A percentile compares a stretch with the other conserved stretches of the same genome.
Conservation (phyloP, 257 asterid genomes). For the Lantana camara region DNA sequence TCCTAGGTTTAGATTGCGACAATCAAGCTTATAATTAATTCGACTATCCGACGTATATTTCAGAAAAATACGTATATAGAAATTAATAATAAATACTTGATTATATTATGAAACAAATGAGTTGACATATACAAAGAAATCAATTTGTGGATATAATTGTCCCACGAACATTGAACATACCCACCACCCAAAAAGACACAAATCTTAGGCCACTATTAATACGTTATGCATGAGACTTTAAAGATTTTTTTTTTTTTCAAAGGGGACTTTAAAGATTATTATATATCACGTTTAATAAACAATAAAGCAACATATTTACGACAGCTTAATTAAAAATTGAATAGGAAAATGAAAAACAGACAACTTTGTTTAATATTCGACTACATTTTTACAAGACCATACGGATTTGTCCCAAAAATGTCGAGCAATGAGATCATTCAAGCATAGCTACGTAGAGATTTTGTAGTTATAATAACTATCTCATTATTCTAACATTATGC, state of each 20-base stretch:
- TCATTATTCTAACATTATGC: not conserved
- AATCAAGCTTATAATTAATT: too few species aligned
- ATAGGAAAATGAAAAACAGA: not conserved
- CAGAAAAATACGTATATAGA: too few species aligned
- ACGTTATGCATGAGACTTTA: slow-evolving; percentile 1
- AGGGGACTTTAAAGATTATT: too few species aligned
- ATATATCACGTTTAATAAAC: not conserved
- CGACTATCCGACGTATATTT: too few species aligned
- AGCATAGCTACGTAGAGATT: slow-evolving; percentile 9
- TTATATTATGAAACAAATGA: too few species aligned
- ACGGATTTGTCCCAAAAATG: slow-evolving; percentile 27
- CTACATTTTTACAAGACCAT: slow-evolving; percentile 20
- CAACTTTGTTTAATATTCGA: not conserved
- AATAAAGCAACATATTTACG: slow-evolving; percentile 14
- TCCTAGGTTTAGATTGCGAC: too few species aligned
- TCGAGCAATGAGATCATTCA: slow-evolving; percentile 18
- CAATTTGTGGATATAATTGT: too few species aligned
- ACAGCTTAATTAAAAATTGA: not conserved
- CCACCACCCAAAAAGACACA: not conserved
- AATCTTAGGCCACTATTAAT: not conserved
- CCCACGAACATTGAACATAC: not conserved
- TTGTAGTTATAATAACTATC: not conserved
- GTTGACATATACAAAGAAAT: too few species aligned
- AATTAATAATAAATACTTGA: too few species aligned
- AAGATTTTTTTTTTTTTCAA: too few species aligned